Base-by-base conservation (phyloP, 1,139 yeast species). In the Debaryomycetaceae sp. region DNA sequence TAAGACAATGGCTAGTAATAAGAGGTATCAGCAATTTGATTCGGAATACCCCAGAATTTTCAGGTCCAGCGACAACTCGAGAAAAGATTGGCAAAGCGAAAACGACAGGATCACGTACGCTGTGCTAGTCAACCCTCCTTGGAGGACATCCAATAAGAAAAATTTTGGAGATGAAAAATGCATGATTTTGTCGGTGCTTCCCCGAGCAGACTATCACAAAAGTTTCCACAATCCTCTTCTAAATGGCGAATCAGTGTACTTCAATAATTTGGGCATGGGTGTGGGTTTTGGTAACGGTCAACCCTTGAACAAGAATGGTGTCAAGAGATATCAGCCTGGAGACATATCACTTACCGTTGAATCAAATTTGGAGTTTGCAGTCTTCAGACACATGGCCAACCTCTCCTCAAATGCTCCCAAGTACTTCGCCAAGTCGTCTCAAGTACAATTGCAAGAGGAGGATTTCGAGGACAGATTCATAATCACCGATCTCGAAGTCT, bases 271-370 rank as follows among this genome's bases (percentile, higher is more conserved):
- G 6, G 91, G 91, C 0, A 78, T 87, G 48, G 96, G 97, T 0
- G 63, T 90, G 14, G 97, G 96, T 0, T 76, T 87, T 58, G 98
- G 98, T 0, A 76, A 81, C 47, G 65, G 63, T 8, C 87, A 84
- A 47, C 90, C 91, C 0, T 48, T 67, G 1, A 66, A 78, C 42
- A 83, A 78, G 52, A 68, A 69, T 42, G 70, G 70, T 2, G 56
- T 61, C 35, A 56, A 70, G 51, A 62, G 65, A 45, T 68, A 71
- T 17, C 46, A 62, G 8, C 79, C 79, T 0, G 96, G 96, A 0
- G 85, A 83, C 52, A 87, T 88, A 0, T 87, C 96, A 1, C 65
- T 91, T 20, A 84, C 93, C 0, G 65, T 91, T 4, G 97, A 91
- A 50, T 76, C 84, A 9, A 79, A 85, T 36, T 68, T 91, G 49